Conservation (phyloP, 345 rosid genomes). For the Euphorbia pulcherrima region DNA sequence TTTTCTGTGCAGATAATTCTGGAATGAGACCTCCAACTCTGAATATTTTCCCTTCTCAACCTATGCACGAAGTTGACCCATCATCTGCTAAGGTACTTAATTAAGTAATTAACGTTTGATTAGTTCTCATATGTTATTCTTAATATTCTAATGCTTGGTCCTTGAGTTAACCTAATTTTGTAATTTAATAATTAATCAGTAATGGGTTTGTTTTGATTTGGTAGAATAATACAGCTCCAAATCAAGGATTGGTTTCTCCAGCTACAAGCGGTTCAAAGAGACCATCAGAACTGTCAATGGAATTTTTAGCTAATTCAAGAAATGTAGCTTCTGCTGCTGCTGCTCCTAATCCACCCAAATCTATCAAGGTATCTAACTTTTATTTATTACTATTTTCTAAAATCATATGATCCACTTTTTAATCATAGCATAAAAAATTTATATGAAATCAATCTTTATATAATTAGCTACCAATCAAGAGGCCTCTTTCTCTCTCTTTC, state of each 20-base stretch:
- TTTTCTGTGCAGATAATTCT: slow-evolving; percentile 43
- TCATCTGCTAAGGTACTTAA: slow-evolving; percentile 37
- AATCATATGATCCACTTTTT: too few relatives aligned
- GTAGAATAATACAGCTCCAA: slow-evolving; percentile 19
- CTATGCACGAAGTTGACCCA: slow-evolving; percentile 81
- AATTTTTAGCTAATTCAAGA: slow-evolving; percentile 29
- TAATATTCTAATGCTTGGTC: not conserved
- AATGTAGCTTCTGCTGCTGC: slow-evolving; percentile 23
- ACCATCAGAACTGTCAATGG: slow-evolving; percentile 33
- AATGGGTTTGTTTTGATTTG: slow-evolving; percentile 25
- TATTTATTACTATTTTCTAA: too few relatives aligned
- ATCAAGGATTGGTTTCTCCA: slow-evolving; percentile 21
- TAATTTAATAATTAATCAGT: not conserved
- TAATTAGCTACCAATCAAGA: not conserved
- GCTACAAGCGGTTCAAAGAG: slow-evolving; percentile 38
- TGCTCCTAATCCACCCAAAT: slow-evolving; percentile 32
- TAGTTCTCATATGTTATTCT: not conserved
- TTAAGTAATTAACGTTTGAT: slow-evolving; percentile 12
- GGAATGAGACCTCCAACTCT: slow-evolving; percentile 90
- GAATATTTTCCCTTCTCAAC: slow-evolving; percentile 96
- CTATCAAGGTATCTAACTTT: slow-evolving; percentile 31
- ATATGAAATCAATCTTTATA: not conserved
- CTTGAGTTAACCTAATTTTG: not conserved
- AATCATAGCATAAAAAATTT: not conserved
- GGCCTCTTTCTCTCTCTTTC: not conserved